Evolutionary conservation across 2,329 filamentous ascomycete genomes (phyloP), one percentile per base, ranked within the genome.

Genomic region (Exophiala aquamarina): DNA sequence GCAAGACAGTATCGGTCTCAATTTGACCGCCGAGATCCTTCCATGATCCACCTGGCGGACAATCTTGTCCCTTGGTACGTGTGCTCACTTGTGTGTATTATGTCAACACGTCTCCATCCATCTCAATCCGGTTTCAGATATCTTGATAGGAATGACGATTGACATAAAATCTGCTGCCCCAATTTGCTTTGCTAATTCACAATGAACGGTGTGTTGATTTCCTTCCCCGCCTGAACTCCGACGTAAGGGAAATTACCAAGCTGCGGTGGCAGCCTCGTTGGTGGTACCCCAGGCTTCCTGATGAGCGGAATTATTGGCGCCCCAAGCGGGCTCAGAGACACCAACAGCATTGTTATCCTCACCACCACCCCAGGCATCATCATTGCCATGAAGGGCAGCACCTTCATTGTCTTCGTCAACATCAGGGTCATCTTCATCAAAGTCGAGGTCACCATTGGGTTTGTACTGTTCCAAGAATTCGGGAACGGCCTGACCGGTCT

Each of bases 401-500:
- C 57, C 56, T 74, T 34, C 28, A 35, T 35, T 15, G 1, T 68
- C 65, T 38, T 77, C 74, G 4, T 69, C 71, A 11, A 26, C 23
- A 26, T 26, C 23, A 26, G 23, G 23, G 11, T 26, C 23, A 37
- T 81, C 74, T 29, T 83, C 80, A 15, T 80, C 69, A 52, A 78
- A 83, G 3, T 68, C 62, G 4, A 78, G 46, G 5, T 66, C 23
- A 49, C 67, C 64, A 2, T 65, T 61, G 0, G 72, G 72, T 44
- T 64, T 78, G 63, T 81, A 82, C 1, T 73, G 55, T 56, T 85
- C 64, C 0, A 97, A 77, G 63, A 97, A 97, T 0, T 94, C 87
- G 0, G 93, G 93, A 19, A 98, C 70, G 0, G 74, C 69, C 67
- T 95, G 89, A 4, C 82, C 76, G 4, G 82, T 87, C 69, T 97